These are phyloP conservation scores for Astraeus odoratus DNA, from an alignment of 768 basidiomycete genomes.

Conservation along the genomic window DNA sequence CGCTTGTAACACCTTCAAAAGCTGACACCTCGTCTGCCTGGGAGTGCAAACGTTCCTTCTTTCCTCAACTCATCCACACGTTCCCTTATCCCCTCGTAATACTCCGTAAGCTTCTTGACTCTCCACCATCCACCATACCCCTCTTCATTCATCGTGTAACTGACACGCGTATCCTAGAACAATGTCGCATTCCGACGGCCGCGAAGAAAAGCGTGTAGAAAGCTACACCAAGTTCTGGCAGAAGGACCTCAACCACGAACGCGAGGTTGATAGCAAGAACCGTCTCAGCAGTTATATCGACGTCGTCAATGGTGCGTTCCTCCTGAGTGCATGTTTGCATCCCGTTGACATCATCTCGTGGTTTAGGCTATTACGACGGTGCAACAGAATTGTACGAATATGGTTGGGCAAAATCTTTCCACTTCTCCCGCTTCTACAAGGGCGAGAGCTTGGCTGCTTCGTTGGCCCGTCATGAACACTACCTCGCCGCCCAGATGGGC, in stretches of 20 bases:
- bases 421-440: conserved; percentile 95
- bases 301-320: conserved; percentile 77
- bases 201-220: conserved; percentile 61
- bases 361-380: conserved; percentile 91
- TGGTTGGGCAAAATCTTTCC: conserved; percentile 88
- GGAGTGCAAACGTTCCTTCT: too few species aligned
- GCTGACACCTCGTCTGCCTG: too few species aligned
- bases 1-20: too few species aligned
- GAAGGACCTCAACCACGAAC: conserved; percentile 69
- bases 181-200: conserved; percentile 43
- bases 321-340: not conserved
- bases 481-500: conserved; percentile 81
- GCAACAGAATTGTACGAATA: conserved; percentile 95
- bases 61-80: too few species aligned
- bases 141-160: too few species aligned
- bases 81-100: not conserved
- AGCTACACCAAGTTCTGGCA: conserved; percentile 93
- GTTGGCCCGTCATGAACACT: conserved; percentile 91
- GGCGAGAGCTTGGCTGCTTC: conserved; percentile 73
- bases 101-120: too few species aligned
- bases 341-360: not conserved
- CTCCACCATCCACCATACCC: too few species aligned
- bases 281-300: conserved; percentile 82
- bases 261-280: conserved; percentile 54
- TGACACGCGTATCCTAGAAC: not conserved